Evolutionary conservation across 208 protist species (phyloP), one percentile per base, ranked within the genome.

Genomic region (Wallacemonas rigidus): DNA sequence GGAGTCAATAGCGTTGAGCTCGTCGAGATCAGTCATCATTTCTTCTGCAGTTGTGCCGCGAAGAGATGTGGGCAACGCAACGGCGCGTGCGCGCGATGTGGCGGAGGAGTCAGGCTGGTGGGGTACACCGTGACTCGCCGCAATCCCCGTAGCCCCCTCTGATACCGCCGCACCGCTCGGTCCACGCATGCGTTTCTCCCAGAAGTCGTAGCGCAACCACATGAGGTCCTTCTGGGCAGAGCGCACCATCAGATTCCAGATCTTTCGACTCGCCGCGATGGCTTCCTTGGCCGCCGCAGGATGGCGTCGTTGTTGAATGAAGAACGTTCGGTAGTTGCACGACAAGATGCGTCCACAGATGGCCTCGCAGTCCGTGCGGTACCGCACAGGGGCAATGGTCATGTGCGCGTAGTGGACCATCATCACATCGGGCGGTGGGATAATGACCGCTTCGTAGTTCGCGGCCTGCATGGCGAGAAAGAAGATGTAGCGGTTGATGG

Each of bases 121-220:
- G 26, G 0, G 26, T 26, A 26, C 26, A 26, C 26, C 26, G 26
- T 26, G 26, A 26, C 26, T 26, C 26, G 26, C 26, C 26, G 26
- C 26, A 26, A 26, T 26, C 26, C 26, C 26, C 26, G 26, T 26
- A 26, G 26, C 26, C 26, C 26, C 26, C 26, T 26, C 26, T 26
- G 26, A 26, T 26, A 0, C 26, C 26, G 26, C 26, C 26, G 26
- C 26, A 26, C 26, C 38, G 60, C 56, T 41, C 26, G 36, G 56
- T 1, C 67, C 43, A 26, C 70, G 78, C 63, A 72, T 71, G 1
- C 79, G 88, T 56, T 79, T 77, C 26, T 93, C 82, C 89, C 91
- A 96, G 71, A 94, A 96, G 68, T 96, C 89, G 75, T 96, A 96
- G 8, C 83, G 85, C 58, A 96, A 79, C 91, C 91, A 96, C 50